These are phyloP conservation scores for Paraphaeosphaeria minitans DNA, from an alignment of 2,329 filamentous ascomycete genomes.

Conservation along the genomic window DNA sequence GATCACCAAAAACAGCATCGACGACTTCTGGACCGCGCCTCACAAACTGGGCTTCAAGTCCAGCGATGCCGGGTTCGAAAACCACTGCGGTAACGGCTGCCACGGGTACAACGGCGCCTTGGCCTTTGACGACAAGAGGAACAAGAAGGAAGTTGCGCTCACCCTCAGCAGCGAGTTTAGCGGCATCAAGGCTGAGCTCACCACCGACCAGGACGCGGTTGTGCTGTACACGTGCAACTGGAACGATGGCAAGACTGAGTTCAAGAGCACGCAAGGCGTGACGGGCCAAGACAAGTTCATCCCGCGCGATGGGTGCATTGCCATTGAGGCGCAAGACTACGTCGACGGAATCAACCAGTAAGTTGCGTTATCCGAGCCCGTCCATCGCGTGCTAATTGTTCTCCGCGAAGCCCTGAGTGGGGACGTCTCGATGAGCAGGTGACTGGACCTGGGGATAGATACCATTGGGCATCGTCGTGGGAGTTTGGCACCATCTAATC, in stretches of 20 bases:
- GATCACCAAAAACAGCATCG: constrained; percentile 28
- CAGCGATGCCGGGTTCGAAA: constrained; percentile 30
- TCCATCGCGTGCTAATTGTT: constrained; percentile 27
- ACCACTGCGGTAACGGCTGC: constrained; percentile 41
- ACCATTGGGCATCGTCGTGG: constrained; percentile 42
- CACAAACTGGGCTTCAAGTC: constrained; percentile 40
- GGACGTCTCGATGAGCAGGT: constrained; percentile 38
- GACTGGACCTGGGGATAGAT: constrained; percentile 38
- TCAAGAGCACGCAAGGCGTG: constrained; percentile 41
- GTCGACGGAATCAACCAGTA: constrained; percentile 44
- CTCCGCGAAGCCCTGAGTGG: constrained; percentile 39
- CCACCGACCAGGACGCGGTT: constrained; percentile 40
- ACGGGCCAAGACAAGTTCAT: constrained; percentile 37
- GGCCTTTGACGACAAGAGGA: constrained; percentile 34
- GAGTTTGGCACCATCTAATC: constrained; percentile 35
- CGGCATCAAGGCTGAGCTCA: constrained; percentile 40
- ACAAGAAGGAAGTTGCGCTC: constrained; percentile 29
- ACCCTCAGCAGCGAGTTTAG: constrained; percentile 38
- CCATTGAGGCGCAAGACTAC: constrained; percentile 43
- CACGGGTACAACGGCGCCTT: constrained; percentile 43
- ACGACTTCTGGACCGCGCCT: constrained; percentile 41
- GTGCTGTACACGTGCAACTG: constrained; percentile 45
- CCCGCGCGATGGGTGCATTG: constrained; percentile 41
- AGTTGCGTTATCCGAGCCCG: constrained; percentile 18
- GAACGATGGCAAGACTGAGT: constrained; percentile 43